phyloP scores from a whole-genome alignment of 306 rosid genomes.

The Pueraria montana region DNA sequence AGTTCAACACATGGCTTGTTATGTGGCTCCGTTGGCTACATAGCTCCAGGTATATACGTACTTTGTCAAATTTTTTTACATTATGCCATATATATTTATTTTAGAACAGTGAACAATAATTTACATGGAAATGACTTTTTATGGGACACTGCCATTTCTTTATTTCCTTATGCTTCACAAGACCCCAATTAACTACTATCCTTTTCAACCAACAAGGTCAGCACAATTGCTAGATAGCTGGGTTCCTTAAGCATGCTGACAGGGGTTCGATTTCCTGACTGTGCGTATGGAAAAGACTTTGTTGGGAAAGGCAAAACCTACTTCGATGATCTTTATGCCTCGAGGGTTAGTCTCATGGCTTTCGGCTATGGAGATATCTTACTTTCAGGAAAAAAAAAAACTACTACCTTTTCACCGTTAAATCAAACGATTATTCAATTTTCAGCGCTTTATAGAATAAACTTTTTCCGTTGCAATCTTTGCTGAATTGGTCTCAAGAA shows the following conservation, averaged over 20 bases:
- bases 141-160: not conserved
- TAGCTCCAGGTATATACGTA: slow-evolving; percentile 81
- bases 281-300: no score
- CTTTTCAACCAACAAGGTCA: no score
- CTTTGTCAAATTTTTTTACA: not conserved
- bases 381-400: no score
- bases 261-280: no score
- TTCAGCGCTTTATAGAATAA: not conserved
- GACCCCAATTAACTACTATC: not conserved
- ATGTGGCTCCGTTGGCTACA: slow-evolving; percentile 81
- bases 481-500: not conserved
- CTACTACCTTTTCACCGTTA: no score
- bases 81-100: not conserved
- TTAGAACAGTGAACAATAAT: not conserved
- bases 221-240: no score
- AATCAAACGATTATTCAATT: not conserved
- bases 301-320: no score
- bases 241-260: no score
- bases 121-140: not conserved
- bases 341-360: no score
- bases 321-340: no score
- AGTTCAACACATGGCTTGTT: slow-evolving; percentile 72
- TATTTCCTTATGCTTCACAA: not conserved
- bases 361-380: no score
- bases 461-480: not conserved